Base-by-base conservation (phyloP, 108 stramenopile species). In the Fragilaria crotonensis region DNA sequence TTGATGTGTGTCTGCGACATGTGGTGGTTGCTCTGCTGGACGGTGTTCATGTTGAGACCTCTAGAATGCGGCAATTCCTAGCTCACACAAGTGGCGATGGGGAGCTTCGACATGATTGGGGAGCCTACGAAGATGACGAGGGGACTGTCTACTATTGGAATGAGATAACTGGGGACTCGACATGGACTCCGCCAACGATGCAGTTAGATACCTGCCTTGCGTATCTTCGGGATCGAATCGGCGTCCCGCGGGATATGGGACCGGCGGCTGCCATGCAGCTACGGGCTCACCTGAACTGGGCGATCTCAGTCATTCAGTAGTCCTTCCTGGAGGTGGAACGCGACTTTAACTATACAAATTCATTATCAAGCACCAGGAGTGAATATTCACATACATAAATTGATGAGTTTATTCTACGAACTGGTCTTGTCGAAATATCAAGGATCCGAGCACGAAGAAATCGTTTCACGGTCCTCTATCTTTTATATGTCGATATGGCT, bases 221-320 rank as follows among this genome's bases (percentile, higher is more conserved):
- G 4, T 97, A 97, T 59, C 58, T 97, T 51, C 64, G 96, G 54
- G 93, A 94, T 65, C 73, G 96, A 52, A 76, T 95, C 3, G 93
- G 93, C 54, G 96, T 97, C 21, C 96, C 96, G 5, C 71, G 96
- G 11, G 96, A 97, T 55, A 87, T 97, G 83, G 66, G 72, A 46
- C 77, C 92, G 61, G 86, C 89, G 2, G 94, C 96, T 11, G 96
- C 94, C 0, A 62, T 91, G 30, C 87, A 93, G 62, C 65, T 97
- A 20, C 71, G 89, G 47, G 78, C 82, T 25, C 80, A 85, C 58
- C 59, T 89, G 48, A 89, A 89, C 55, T 89, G 81, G 80, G 71
- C 82, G 5, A 72, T 81, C 36, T 7, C 7, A 11, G 11, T 41
- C 36, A 11, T 41, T 7, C 7, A 41, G 14, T 41, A 41, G 36